Base-by-base conservation (phyloP, 257 asterid species). In the Jacaranda mimosifolia region DNA sequence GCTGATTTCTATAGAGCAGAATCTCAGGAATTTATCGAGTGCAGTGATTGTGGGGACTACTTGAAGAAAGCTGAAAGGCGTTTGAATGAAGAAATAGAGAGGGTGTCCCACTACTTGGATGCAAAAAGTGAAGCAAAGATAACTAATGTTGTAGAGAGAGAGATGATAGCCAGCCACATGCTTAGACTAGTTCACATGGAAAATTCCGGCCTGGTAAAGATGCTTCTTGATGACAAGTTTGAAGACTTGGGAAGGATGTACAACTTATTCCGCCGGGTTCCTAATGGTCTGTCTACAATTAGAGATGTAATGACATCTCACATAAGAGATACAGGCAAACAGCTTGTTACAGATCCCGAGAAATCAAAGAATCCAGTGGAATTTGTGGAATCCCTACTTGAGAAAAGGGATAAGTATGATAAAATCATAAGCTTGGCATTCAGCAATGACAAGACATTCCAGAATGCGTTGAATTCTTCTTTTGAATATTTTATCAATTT, bases 131-230 rank as follows among this genome's bases (percentile, higher is more conserved):
- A 94, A 85, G 17, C 83, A 2, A 91, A 92, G 85, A 86, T 93
- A 76, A 89, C 92, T 51, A 84, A 75, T 76, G 92, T 93, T 40
- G 94, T 93, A 18, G 97, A 91, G 86, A 86, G 87, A 55, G 97
- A 93, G 92, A 89, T 94, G 98, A 88, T 94, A 68, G 94, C 85
- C 66, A 87, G 82, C 78, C 97, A 94, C 84, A 90, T 94, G 97
- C 87, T 77, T 55, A 85, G 97, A 72, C 77, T 94, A 63, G 97
- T 91, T 80, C 91, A 87, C 80, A 94, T 94, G 97, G 98, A 94
- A 77, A 87, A 91, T 59, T 94, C 99, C 11, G 98, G 98, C 26
- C 72, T 92, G 84, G 96, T 94, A 6, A 84, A 83, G 66, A 92
- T 94, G 98, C 90, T 94, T 78, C 79, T 87, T 48, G 91, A 89